phyloP scores from a whole-genome alignment of 768 basidiomycete genomes.

The Pleurotus sapidus region DNA sequence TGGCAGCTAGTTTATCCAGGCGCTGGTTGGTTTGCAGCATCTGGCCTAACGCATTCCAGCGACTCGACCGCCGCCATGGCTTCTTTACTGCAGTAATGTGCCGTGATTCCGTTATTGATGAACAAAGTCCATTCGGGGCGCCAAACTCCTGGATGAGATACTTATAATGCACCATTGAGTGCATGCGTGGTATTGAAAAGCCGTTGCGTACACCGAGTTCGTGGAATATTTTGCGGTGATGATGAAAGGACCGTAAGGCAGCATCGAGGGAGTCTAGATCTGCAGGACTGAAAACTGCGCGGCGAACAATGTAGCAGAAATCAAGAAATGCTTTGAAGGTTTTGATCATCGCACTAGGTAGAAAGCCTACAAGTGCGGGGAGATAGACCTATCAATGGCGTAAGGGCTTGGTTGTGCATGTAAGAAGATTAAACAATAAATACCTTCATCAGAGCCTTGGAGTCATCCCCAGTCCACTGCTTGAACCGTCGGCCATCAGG shows the following conservation, averaged over 20 bases:
- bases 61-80: constrained; percentile 19
- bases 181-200: constrained; percentile 17
- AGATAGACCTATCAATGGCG: too few species aligned
- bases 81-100: constrained; percentile 23
- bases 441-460: constrained; percentile 12
- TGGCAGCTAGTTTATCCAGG: constrained; percentile 17
- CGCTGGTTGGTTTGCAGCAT: constrained; percentile 19
- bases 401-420: too few species aligned
- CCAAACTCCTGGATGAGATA: constrained; percentile 14
- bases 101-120: constrained; percentile 22
- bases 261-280: not conserved
- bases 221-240: constrained; percentile 12
- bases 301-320: constrained; percentile 20
- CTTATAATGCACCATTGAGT: constrained; percentile 16
- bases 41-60: constrained; percentile 16
- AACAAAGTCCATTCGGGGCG: constrained; percentile 18
- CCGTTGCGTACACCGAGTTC: constrained; percentile 10
- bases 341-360: constrained; percentile 14
- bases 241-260: constrained; percentile 15
- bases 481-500: constrained; percentile 9
- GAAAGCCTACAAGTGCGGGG: constrained; percentile 15
- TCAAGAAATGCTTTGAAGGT: constrained; percentile 17
- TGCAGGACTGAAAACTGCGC: constrained; percentile 1
- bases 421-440: too few species aligned
- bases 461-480: constrained; percentile 12